phyloP scores from a whole-genome alignment of 2,329 filamentous ascomycete genomes.

The Trichoderma arundinaceum region DNA sequence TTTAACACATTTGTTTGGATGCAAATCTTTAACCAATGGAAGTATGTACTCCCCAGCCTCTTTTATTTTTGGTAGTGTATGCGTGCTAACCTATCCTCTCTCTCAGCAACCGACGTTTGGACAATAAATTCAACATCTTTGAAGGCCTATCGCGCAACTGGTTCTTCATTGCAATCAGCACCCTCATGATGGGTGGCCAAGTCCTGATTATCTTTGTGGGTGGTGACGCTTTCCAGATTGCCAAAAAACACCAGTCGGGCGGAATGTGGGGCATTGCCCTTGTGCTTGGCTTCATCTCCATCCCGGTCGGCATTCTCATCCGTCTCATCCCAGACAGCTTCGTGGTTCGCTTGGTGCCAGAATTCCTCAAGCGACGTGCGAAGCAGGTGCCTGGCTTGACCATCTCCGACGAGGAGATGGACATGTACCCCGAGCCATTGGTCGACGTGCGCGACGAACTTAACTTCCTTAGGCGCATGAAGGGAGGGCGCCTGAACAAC shows the following conservation, averaged over 20 bases:
- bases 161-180: conserved; percentile 87
- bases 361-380: conserved; percentile 57
- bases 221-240: conserved; percentile 78
- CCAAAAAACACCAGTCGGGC: conserved; percentile 63
- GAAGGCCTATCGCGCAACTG: conserved; percentile 83
- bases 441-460: conserved; percentile 81
- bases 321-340: conserved; percentile 80
- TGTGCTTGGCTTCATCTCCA: conserved; percentile 80
- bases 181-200: conserved; percentile 87
- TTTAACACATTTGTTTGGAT: conserved; percentile 99
- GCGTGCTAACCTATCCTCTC: conserved; percentile 32
- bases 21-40: conserved; percentile 99
- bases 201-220: conserved; percentile 89
- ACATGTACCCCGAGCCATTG: conserved; percentile 72
- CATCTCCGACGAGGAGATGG: conserved; percentile 71
- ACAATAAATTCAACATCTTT: conserved; percentile 95
- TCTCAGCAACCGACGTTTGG: conserved; percentile 80
- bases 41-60: conserved; percentile 60
- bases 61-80: conserved; percentile 14
- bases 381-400: conserved; percentile 59
- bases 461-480: conserved; percentile 78
- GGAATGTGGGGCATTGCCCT: conserved; percentile 88
- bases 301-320: conserved; percentile 81
- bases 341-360: conserved; percentile 58
- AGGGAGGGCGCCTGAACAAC: conserved; percentile 81